Evolutionary conservation across 345 rosid genomes (phyloP).

Genomic region (Iberis pinnata): DNA sequence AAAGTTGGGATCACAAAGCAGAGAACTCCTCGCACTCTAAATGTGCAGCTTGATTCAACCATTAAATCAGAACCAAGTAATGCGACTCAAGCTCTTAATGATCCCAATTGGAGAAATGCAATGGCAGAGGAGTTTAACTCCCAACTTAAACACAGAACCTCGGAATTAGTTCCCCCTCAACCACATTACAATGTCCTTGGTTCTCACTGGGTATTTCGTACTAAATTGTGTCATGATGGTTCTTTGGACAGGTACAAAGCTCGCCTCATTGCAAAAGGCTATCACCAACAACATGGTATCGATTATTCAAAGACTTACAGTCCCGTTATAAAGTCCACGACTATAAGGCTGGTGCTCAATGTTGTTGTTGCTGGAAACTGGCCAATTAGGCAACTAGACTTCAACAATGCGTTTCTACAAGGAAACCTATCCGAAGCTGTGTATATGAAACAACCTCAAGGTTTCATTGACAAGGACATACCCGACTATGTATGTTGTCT

Average conservation of each 20-base stretch:
- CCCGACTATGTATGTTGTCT: background rate
- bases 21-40: no score
- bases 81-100: no score
- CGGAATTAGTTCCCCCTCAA: background rate
- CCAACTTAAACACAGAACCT: no score
- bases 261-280: background rate
- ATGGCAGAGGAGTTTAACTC: no score
- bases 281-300: background rate
- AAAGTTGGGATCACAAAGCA: no score
- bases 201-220: fast-evolving
- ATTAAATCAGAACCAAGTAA: no score
- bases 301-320: background rate
- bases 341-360: background rate
- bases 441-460: background rate
- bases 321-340: background rate
- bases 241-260: background rate
- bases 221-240: no score
- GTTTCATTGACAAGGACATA: background rate
- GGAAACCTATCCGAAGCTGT: background rate
- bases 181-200: background rate
- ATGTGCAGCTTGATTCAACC: no score
- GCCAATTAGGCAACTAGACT: background rate
- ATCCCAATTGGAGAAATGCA: no score
- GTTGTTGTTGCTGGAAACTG: background rate
- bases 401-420: background rate